Base-by-base conservation (phyloP, 345 rosid genomes). In the Sapria himalayana region DNA sequence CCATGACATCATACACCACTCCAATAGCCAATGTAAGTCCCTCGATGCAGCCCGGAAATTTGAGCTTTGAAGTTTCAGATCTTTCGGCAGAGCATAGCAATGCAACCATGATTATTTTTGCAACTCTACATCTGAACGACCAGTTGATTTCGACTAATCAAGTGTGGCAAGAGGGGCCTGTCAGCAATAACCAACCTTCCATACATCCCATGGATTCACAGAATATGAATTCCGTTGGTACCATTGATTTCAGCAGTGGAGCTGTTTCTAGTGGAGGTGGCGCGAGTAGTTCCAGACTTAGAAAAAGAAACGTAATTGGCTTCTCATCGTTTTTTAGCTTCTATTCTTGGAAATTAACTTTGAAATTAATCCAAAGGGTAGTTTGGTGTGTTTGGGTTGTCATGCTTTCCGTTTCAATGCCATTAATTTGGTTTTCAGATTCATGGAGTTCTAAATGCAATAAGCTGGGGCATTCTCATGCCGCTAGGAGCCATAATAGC, bases 401-500 rank as follows among this genome's bases (percentile, higher is more conserved):
- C 4, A 24, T 19, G 9, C 33, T n/a, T 25, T 12, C 4, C 15
- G 5, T 25, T 20, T 18, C 21, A 9, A 27, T 27, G n/a, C 2
- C 5, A 20, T 36, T 11, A 27, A 23, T 15, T 19, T 43, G n/a
- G 1, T 8, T 31, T 17, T 7, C 74, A 86, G 97, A 62, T 51
- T 47, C 97, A 86, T 46, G 97, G 97, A 21, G 58, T 78, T 21
- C 44, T 86, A 33, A 86, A 86, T 38, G 78, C 80, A 0, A 78
- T 86, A 42, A 78, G 97, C 27, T 82, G 97, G 97, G 97, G 97
- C 6, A 39, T 65, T 5, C 39, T 86, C 37, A 63, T 86, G 81
- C 94, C 97, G 0, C 1, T 65, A 22, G 97, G 97, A 32, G 74
- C 67, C 37, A 69, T 86, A 45, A 52, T 54, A 19, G 97, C 97